These are phyloP conservation scores for Haplosporangium sp. DNA, from an alignment of 371 early-diverging fungal species.

Conservation along the genomic window DNA sequence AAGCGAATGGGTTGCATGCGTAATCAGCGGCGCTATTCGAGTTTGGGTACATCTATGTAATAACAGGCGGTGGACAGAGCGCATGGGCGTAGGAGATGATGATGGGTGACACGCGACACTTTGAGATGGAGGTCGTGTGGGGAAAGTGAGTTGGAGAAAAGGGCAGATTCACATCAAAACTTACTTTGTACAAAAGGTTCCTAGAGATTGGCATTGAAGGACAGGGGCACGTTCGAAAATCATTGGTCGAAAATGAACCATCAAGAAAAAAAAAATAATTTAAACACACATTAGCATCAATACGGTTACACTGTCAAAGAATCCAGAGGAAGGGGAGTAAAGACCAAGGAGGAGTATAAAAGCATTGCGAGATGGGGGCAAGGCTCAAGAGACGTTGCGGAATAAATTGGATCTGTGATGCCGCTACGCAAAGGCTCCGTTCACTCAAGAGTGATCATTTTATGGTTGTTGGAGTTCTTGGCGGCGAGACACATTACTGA, in stretches of 20 bases:
- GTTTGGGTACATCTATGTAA: too few species aligned
- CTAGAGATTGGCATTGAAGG: slow-evolving; percentile 47
- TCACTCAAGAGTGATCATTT: too few species aligned
- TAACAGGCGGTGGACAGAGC: too few species aligned
- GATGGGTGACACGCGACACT: too few species aligned
- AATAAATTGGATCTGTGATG: slow-evolving; percentile 10
- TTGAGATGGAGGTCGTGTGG: neutral
- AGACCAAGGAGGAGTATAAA: neutral
- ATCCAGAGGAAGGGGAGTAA: neutral
- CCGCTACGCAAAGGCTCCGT: neutral
- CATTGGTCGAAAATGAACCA: slow-evolving; percentile 37
- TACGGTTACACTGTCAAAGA: neutral
- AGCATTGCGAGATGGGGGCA: slow-evolving; percentile 9
- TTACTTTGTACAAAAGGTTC: slow-evolving; percentile 98
- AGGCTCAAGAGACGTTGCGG: slow-evolving; percentile 10
- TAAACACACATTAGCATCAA: neutral
- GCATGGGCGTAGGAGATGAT: too few species aligned
- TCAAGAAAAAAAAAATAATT: slow-evolving; percentile 13
- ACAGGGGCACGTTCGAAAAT: slow-evolving; percentile 30
- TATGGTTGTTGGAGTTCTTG: too few species aligned
- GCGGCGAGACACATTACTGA: too few species aligned
- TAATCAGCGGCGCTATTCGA: too few species aligned
- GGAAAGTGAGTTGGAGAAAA: neutral
- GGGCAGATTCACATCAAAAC: neutral
- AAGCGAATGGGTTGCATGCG: neutral